These are phyloP conservation scores for Apophysomyces variabilis DNA, from an alignment of 371 early-diverging fungal genomes.

Conservation along the genomic window DNA sequence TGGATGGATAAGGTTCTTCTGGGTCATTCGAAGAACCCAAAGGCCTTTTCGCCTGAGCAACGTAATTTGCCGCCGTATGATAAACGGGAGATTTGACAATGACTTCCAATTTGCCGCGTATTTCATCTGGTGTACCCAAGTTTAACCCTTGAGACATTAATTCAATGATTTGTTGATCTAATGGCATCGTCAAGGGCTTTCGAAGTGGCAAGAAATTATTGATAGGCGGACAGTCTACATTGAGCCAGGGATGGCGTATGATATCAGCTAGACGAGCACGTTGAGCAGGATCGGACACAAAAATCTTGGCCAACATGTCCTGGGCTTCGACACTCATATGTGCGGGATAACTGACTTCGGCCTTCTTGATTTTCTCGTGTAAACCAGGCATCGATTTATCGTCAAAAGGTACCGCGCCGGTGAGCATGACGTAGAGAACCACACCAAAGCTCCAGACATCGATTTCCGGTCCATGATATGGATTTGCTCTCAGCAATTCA, in stretches of 20 bases:
- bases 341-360: constrained; percentile 80
- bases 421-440: constrained; percentile 91
- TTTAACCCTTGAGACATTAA: constrained; percentile 80
- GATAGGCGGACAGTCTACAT: constrained; percentile 63
- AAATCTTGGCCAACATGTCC: constrained; percentile 75
- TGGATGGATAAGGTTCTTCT: constrained; percentile 7
- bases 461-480: constrained; percentile 93
- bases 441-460: constrained; percentile 97
- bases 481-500: constrained; percentile 84
- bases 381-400: constrained; percentile 89
- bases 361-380: constrained; percentile 90
- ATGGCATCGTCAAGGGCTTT: constrained; percentile 64
- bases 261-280: constrained; percentile 79
- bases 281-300: constrained; percentile 69
- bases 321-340: constrained; percentile 76
- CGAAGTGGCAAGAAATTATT: constrained; percentile 68
- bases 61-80: constrained; percentile 23
- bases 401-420: constrained; percentile 95
- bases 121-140: constrained; percentile 77
- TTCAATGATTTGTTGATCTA: constrained; percentile 68
- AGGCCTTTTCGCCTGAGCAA: constrained; percentile 1
- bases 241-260: constrained; percentile 80
- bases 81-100: constrained; percentile 45
- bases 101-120: constrained; percentile 54
- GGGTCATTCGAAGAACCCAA: background rate